phyloP scores from a whole-genome alignment of 2,329 filamentous ascomycete genomes.

The Aureobasidium sp. region DNA sequence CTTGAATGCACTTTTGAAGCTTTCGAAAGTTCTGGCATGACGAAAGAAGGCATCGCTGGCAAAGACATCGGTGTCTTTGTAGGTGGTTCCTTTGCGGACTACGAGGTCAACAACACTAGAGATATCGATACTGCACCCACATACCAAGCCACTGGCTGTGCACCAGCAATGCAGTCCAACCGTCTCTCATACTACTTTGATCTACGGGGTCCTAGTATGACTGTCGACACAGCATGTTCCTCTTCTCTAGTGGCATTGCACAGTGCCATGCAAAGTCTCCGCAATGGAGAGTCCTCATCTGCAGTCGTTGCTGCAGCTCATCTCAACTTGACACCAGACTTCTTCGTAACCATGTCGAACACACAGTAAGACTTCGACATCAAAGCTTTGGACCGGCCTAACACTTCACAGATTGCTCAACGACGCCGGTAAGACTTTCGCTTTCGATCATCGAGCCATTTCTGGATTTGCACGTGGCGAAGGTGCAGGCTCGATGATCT shows the following conservation, averaged over 20 bases:
- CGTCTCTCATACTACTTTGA: conserved; percentile 30
- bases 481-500: conserved; percentile 40
- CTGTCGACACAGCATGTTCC: conserved; percentile 40
- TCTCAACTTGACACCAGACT: conserved; percentile 20
- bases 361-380: conserved; percentile 22
- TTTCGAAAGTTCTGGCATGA: conserved; percentile 17
- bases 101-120: conserved; percentile 17
- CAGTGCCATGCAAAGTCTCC: conserved; percentile 24
- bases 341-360: conserved; percentile 22
- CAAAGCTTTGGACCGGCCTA: not conserved
- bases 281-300: conserved; percentile 26
- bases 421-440: conserved; percentile 1
- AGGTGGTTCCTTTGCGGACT: conserved; percentile 20
- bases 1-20: conserved; percentile 37
- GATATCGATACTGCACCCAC: conserved; percentile 17
- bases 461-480: conserved; percentile 45
- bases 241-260: conserved; percentile 32
- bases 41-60: conserved; percentile 12
- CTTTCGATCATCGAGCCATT: not conserved
- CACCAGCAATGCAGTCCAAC: conserved; percentile 32
- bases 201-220: conserved; percentile 33
- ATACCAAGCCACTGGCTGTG: conserved; percentile 18
- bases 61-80: conserved; percentile 18
- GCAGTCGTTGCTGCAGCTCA: conserved; percentile 20
- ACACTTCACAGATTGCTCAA: conserved; percentile 16